Percentiles rank a stretch among this genome's conserved stretches.
phyloP scores from a whole-genome alignment of 2,329 filamentous ascomycete genomes.

The Botryotinia convoluta region DNA sequence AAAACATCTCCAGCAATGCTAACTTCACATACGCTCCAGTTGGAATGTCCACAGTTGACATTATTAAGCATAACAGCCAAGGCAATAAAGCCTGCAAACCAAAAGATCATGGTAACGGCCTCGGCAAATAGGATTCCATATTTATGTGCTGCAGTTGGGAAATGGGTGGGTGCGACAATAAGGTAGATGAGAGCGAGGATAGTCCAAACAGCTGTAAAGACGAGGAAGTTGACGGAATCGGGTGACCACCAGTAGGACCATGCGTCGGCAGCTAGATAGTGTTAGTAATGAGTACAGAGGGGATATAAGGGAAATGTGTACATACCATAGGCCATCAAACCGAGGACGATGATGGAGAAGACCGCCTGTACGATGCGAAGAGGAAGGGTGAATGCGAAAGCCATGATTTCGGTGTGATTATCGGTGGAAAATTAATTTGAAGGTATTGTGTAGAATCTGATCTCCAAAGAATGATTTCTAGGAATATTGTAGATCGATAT shows the following conservation, averaged over 20 bases:
- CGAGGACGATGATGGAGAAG: slow-evolving; percentile 72
- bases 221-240: slow-evolving; percentile 67
- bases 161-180: slow-evolving; percentile 62
- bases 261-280: slow-evolving; percentile 52
- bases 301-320: not conserved
- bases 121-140: slow-evolving; percentile 67
- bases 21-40: slow-evolving; percentile 33
- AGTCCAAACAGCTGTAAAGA: slow-evolving; percentile 78
- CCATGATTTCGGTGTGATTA: slow-evolving; percentile 41
- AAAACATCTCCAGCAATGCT: slow-evolving; percentile 45
- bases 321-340: slow-evolving; percentile 69
- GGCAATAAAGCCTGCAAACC: slow-evolving; percentile 84
- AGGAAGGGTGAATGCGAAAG: slow-evolving; percentile 48
- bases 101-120: slow-evolving; percentile 75
- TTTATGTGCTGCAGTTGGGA: slow-evolving; percentile 59
- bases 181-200: slow-evolving; percentile 70
- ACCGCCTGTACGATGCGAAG: slow-evolving; percentile 65
- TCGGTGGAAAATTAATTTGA: not conserved
- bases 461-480: not conserved
- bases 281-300: slow-evolving; percentile 8
- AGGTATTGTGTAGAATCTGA: not conserved
- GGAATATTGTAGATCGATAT: not conserved
- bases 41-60: slow-evolving; percentile 49
- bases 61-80: slow-evolving; percentile 64
- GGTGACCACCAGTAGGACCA: slow-evolving; percentile 48